These are phyloP conservation scores for Fusarium brevicatenulatum DNA, from an alignment of 2,329 filamentous ascomycete genomes.

Conservation along the genomic window DNA sequence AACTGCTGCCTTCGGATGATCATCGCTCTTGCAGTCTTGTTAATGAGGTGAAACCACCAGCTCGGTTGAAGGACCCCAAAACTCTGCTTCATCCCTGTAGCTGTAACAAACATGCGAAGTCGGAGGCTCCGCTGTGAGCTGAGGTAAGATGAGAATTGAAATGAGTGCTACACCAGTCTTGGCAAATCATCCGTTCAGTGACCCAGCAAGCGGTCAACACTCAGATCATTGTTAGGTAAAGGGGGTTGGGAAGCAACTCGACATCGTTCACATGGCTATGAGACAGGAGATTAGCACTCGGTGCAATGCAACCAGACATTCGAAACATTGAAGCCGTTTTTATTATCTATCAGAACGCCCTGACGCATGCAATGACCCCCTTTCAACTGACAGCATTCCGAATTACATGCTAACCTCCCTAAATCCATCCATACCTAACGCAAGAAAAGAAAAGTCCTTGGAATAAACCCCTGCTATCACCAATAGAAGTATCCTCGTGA, in stretches of 20 bases:
- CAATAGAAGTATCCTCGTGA: conserved; percentile 10
- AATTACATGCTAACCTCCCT: conserved; percentile 41
- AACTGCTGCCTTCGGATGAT: conserved; percentile 29
- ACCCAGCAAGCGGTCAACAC: conserved; percentile 2
- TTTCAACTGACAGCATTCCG: conserved; percentile 37
- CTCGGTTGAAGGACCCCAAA: conserved; percentile 26
- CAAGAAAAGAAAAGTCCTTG: conserved; percentile 20
- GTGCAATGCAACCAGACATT: not conserved
- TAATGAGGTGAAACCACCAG: conserved; percentile 34
- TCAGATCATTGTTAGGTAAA: conserved; percentile 4
- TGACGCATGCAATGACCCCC: conserved; percentile 41
- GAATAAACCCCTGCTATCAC: conserved; percentile 19
- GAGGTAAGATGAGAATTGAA: conserved; percentile 21
- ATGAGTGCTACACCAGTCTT: conserved; percentile 26
- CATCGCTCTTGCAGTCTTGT: conserved; percentile 5
- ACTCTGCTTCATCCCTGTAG: conserved; percentile 16
- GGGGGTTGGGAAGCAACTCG: conserved; percentile 12
- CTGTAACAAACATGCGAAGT: conserved; percentile 12
- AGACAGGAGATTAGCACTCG: conserved; percentile 10
- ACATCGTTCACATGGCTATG: conserved; percentile 5
- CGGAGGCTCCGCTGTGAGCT: conserved; percentile 21
- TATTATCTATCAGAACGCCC: conserved; percentile 45
- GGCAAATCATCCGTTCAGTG: conserved; percentile 23
- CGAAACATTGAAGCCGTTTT: conserved; percentile 38
- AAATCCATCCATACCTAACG: conserved; percentile 21